phyloP scores from a whole-genome alignment of 148 eudicot species.

The Polygonum maritimum region DNA sequence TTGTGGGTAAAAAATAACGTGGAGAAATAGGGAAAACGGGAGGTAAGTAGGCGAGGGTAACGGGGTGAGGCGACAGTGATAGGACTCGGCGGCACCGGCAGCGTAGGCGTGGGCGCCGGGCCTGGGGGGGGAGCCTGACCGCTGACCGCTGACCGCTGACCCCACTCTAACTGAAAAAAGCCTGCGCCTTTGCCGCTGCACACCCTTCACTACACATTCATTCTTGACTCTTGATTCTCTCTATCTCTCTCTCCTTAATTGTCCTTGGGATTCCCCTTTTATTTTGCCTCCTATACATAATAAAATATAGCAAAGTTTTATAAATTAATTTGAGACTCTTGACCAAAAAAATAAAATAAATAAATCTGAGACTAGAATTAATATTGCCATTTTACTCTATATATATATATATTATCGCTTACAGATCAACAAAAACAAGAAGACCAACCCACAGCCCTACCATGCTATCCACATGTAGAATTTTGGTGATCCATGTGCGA shows the following conservation, averaged over 20 bases:
- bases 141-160: slow-evolving; percentile 1
- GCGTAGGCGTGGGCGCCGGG: slow-evolving; percentile 9
- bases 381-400: too few relatives aligned
- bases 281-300: too few relatives aligned
- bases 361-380: too few relatives aligned
- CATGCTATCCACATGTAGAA: too few relatives aligned
- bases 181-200: slow-evolving; percentile 11
- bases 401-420: too few relatives aligned
- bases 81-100: slow-evolving; percentile 1
- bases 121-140: background rate
- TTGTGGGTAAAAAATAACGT: background rate
- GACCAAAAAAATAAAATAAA: too few relatives aligned
- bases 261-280: too few relatives aligned
- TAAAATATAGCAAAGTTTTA: too few relatives aligned
- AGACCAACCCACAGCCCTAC: too few relatives aligned
- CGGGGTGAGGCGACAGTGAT: background rate
- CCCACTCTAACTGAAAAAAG: slow-evolving; percentile 1
- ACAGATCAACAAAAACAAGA: too few relatives aligned
- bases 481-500: too few relatives aligned
- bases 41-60: background rate
- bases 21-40: background rate
- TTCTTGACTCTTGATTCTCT: background rate
- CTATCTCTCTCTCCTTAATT: background rate
- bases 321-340: too few relatives aligned
- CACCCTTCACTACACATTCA: background rate